Evolutionary conservation across 306 rosid species (phyloP), one percentile per base, ranked within the genome.

Genomic region (Cercis canadensis): DNA sequence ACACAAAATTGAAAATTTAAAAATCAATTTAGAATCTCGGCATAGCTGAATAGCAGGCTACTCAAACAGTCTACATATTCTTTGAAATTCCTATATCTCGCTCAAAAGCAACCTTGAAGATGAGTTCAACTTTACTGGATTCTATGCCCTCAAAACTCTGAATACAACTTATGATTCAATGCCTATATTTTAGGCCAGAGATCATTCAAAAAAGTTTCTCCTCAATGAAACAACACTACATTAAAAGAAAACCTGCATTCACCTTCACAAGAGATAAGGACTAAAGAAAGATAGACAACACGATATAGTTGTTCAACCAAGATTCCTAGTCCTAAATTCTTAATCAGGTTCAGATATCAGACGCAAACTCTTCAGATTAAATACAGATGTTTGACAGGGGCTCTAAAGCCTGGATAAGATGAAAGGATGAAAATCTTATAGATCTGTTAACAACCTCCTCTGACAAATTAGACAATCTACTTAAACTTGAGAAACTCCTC

Each of bases 401-500:
- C 59, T 50, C 57, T 34, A 72, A 37, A 11, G 62, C 62, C 33
- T 65, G 36, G 44, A 44, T 65, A 29, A 43, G 50, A 63, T 41
- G 19, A 5, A 52, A 24, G 13, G 54, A 40, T 2, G 11, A 52
- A 50, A 29, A 52, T 18, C 36, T 8, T 36, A 29, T 29, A 65
- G 46, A 50, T 50, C 45, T 36, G 21, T 41, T 4, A 45, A 71
- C 44, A 79, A 13, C 40, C 11, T 53, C 53, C 58, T 37, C 58
- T 53, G 62, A 69, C 58, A 57, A 43, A 24, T 29, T 56, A 72
- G 60, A 61, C 8, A 39, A 61, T 65, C 53, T 11, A 71, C 65
- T 52, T 11, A 75, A 70, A 58, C 5, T 16, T 34, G 56, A 75
- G 29, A 56, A 9, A 57, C 37, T 56, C 61, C 12, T 58, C 34